Base-by-base conservation (phyloP, 208 protist species). In the Histomonas meleagridis region DNA sequence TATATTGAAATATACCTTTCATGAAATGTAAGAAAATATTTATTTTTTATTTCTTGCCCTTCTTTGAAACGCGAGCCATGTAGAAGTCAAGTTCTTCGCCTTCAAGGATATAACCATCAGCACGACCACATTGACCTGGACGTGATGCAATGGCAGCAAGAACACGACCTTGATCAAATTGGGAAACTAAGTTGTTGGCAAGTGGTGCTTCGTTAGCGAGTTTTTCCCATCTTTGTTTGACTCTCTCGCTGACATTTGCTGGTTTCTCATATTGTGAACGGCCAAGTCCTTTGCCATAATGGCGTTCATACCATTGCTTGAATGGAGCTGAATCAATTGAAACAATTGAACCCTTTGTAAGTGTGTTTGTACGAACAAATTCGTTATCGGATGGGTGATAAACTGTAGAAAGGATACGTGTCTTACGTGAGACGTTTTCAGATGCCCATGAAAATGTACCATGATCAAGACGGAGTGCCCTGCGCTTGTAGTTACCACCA, bases 81-180 rank as follows among this genome's bases (percentile, higher is more conserved):
- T 91, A 91, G 55, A 91, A 91, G 28, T 10, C 57, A 38, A 65
- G 51, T 91, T 91, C 79, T 62, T 91, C 79, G 18, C 79, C 79
- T 91, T 91, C 79, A 40, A 91, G 57, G 23, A 91, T 91, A 38
- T 70, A 70, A 28, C 86, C 86, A 70, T 91, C 86, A 72, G 86
- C 86, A 32, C 48, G 35, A 28, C 86, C 86, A 38, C 38, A 51
- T 60, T 91, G 86, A 32, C 86, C 86, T 91, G 86, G 86, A 18
- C 53, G 14, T 9, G 86, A 72, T 69, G 86, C 46, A 28, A 91
- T 57, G 49, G 14, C 49, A 65, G 86, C 86, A 26, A 91, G 53
- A 10, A 91, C 3, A 46, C 57, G 48, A 51, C 86, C 86, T 60
- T 51, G 48, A 18, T 91, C 53, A 48, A 91, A 70, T 70, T 91